Evolutionary conservation across 441 rosid genomes (phyloP).

Genomic region (Pelargonium myrrhifolium): DNA sequence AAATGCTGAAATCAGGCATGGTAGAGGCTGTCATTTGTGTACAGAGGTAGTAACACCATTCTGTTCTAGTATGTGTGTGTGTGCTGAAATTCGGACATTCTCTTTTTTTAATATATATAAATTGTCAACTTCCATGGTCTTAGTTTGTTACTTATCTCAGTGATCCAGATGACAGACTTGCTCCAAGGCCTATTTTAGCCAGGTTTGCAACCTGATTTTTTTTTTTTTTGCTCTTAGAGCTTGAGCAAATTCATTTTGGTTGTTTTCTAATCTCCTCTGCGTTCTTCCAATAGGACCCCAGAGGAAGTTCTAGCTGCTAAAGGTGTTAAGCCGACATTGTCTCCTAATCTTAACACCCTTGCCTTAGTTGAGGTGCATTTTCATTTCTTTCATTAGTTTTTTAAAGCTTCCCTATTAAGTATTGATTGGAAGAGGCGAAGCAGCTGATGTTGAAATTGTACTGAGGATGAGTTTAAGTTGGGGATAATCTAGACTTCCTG

Average conservation of each 20-base stretch:
- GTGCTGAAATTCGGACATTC: no score
- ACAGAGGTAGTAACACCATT: conserved; percentile 51
- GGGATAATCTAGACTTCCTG: no score
- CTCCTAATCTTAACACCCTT: conserved; percentile 85
- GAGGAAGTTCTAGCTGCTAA: conserved; percentile 92
- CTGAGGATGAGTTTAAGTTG: no score
- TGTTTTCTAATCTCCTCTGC: no score
- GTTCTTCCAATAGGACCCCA: conserved; percentile 56
- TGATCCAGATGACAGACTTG: conserved; percentile 82
- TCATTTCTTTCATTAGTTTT: conserved; percentile 2
- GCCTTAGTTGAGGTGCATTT: conserved; percentile 70
- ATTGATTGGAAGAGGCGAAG: no score
- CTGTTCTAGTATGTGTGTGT: conserved; percentile 4
- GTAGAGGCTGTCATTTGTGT: conserved; percentile 95
- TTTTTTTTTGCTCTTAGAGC: no score
- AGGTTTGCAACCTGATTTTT: conserved; percentile 36
- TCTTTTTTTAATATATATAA: no score
- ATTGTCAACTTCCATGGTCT: background rate
- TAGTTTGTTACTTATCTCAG: conserved; percentile 28
- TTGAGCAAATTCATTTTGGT: no score
- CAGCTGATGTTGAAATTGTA: no score
- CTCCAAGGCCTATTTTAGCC: conserved; percentile 87
- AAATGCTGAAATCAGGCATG: conserved; percentile 78
- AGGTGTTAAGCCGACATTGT: conserved; percentile 91
- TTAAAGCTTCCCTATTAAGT: background rate